Evolutionary conservation across 345 rosid species (phyloP), one percentile per base, ranked within the genome.

Genomic region (Chamaenerion angustifolium): DNA sequence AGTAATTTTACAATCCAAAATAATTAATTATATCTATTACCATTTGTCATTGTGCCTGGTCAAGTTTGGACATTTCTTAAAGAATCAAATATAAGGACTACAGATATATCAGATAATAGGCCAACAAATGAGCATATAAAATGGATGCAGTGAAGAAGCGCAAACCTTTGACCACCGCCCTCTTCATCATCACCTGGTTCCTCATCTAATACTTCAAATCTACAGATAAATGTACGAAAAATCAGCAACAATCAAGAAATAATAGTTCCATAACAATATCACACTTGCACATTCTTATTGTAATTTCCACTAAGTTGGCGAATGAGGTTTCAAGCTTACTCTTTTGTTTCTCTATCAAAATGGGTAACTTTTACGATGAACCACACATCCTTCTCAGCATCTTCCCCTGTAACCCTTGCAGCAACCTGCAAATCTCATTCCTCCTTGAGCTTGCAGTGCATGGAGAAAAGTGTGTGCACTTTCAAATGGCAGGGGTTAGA

Each of bases 361-460:
- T 83, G 86, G 45, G 77, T 86, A 40, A 90, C 96, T 76, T 90
- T 90, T 19, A 83, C 94, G 45, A 90, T 85, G 68, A 76, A 71
- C 98, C 98, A 90, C 62, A 86, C 95, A 41, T 86, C 95, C 64
- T 81, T 86, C 42, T 90, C 96, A 43, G 81, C 92, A 63, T 79
- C 75, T 56, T 79, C 95, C 10, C 70, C 68, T 2, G 80, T 77
- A 60, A 90, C 87, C 74, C 82, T 78, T 40, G 98, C 98, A 14
- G 98, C 98, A 25, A 90, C 98, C 98, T 90, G 70, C 44, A 60
- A 15, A 47, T 16, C 37, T 3, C 8, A 31, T 4, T 5, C 37
- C 37, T 8, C 3, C 37, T 31, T 31, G 37, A 31, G 37, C 37
- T 31, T 31, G 8, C 37, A 31, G 5, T 31, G 37, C 5, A 31